Conservation (phyloP, 352 stramenopile species). For the Globisporangium alternatum region DNA sequence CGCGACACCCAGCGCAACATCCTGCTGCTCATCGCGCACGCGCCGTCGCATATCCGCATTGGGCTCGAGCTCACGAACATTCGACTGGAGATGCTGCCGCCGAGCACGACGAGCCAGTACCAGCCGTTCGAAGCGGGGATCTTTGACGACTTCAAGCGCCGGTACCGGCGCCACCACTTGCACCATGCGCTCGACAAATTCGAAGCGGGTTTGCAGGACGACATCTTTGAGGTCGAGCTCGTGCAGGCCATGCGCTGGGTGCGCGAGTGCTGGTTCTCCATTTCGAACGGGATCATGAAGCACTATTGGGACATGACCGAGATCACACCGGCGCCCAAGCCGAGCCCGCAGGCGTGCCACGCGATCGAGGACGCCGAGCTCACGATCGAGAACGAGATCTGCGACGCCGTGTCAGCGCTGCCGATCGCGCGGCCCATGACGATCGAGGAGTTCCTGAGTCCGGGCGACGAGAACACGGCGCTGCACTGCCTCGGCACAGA, state of each 20-base stretch:
- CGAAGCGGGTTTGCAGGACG: constrained; percentile 39
- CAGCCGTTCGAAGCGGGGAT: constrained; percentile 44
- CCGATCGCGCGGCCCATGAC: constrained; percentile 38
- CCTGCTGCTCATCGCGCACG: constrained; percentile 38
- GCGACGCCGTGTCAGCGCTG: constrained; percentile 37
- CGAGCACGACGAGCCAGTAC: constrained; percentile 23
- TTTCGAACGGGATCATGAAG: constrained; percentile 31
- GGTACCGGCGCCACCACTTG: constrained; percentile 54
- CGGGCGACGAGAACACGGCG: constrained; percentile 36
- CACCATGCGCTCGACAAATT: constrained; percentile 50
- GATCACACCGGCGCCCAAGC: constrained; percentile 25
- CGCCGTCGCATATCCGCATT: constrained; percentile 45
- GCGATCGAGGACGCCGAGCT: constrained; percentile 38
- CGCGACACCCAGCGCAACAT: constrained; percentile 39
- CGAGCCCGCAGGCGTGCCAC: constrained; percentile 15
- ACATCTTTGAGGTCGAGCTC: constrained; percentile 43
- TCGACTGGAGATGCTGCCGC: constrained; percentile 45
- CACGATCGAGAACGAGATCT: constrained; percentile 45
- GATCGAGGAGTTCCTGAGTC: constrained; percentile 49
- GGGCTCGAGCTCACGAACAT: constrained; percentile 55
- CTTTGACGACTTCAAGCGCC: constrained; percentile 45
- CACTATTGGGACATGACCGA: constrained; percentile 40
- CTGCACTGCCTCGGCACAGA: constrained; percentile 45
- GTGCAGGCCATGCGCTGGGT: constrained; percentile 56
- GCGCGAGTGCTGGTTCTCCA: constrained; percentile 38